Percentiles rank a stretch among this genome's conserved stretches.
Conservation (phyloP, 306 rosid species). For the Glycyrrhiza uralensis region DNA sequence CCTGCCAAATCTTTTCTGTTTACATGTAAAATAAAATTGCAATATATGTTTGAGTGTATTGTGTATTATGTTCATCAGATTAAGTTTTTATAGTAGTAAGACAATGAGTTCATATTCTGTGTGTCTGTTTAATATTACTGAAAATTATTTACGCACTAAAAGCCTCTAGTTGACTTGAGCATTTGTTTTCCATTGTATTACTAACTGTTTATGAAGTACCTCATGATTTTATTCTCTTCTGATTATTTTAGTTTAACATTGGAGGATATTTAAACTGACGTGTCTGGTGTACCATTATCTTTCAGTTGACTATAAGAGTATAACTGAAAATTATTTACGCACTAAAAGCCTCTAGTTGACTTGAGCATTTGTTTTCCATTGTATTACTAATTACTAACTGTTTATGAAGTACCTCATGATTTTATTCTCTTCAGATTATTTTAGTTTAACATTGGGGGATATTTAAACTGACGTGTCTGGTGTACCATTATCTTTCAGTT, state of each 20-base stretch:
- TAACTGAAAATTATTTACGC: neutral
- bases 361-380: conserved; percentile 4
- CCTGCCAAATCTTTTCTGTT: neutral
- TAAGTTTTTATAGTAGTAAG: neutral
- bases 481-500: neutral
- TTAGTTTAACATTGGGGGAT: neutral
- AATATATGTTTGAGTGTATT: neutral
- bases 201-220: neutral
- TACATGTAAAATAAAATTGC: neutral
- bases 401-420: neutral
- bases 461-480: neutral
- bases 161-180: neutral
- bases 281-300: neutral
- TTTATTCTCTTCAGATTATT: neutral
- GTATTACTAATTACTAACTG: neutral
- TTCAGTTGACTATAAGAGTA: neutral
- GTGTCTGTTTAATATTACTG: neutral
- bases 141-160: neutral
- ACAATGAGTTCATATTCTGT: neutral
- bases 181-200: conserved; percentile 2
- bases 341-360: neutral
- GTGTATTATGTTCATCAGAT: neutral
- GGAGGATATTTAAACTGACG: neutral
- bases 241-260: neutral
- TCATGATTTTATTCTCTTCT: neutral